A percentile compares a stretch with the other conserved stretches of the same genome.
These are phyloP conservation scores for Marasmius sp. DNA, from an alignment of 1,284 basidiomycete species.

Conservation along the genomic window DNA sequence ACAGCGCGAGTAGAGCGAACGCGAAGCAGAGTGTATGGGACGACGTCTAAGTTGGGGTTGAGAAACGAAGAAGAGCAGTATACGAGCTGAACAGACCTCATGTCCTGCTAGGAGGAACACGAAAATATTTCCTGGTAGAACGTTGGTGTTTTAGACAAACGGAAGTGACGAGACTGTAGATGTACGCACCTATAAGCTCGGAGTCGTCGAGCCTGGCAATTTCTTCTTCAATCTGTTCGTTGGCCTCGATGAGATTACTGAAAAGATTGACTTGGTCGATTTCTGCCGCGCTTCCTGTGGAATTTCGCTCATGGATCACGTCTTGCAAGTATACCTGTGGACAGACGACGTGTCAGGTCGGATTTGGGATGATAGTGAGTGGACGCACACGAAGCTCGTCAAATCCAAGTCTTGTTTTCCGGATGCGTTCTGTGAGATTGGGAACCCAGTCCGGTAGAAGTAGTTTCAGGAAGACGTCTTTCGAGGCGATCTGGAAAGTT, in stretches of 20 bases:
- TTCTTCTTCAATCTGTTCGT: slow-evolving; percentile 22
- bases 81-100: slow-evolving; percentile 41
- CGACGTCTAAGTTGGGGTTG: slow-evolving; percentile 34
- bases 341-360: background rate
- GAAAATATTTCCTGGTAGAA: slow-evolving; percentile 45
- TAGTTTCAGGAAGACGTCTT: slow-evolving; percentile 41
- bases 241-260: slow-evolving; percentile 51
- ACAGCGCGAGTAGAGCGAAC: slow-evolving; percentile 46
- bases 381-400: slow-evolving; percentile 30
- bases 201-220: slow-evolving; percentile 35
- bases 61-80: background rate
- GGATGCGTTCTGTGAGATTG: slow-evolving; percentile 36
- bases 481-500: slow-evolving; percentile 47
- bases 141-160: background rate
- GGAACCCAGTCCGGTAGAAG: slow-evolving; percentile 45
- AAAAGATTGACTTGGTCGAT: slow-evolving; percentile 52
- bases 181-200: slow-evolving; percentile 44
- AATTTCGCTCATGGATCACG: slow-evolving; percentile 45
- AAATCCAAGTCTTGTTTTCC: slow-evolving; percentile 39
- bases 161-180: background rate
- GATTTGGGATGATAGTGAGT: background rate
- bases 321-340: slow-evolving; percentile 50
- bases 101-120: slow-evolving; percentile 60
- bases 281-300: slow-evolving; percentile 31
- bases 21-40: slow-evolving; percentile 58